Conservation (phyloP, 805 yeast species). For the Nakazawaea ishiwadae region DNA sequence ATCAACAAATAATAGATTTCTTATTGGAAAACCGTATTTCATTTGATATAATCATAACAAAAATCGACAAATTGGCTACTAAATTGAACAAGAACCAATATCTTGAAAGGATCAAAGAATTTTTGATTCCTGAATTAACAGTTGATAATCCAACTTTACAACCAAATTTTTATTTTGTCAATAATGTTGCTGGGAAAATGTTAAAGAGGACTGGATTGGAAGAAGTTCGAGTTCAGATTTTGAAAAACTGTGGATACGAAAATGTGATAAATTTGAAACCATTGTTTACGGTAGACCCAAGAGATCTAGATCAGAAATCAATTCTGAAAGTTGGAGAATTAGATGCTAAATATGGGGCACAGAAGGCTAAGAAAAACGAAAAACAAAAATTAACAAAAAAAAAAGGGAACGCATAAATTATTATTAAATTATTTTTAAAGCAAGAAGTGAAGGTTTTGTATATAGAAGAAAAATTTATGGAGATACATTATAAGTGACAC, state of each 20-base stretch:
- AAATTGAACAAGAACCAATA: constrained; percentile 22
- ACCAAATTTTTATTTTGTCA: constrained; percentile 44
- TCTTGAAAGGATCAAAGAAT: constrained; percentile 32
- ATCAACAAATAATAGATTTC: constrained; percentile 44
- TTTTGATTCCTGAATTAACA: constrained; percentile 32
- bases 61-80: constrained; percentile 53
- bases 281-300: neutral
- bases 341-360: neutral
- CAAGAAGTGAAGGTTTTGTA: too few relatives aligned
- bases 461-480: neutral
- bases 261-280: constrained; percentile 7
- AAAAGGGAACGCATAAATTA: neutral
- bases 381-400: neutral
- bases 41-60: constrained; percentile 74
- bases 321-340: constrained; percentile 8
- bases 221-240: constrained; percentile 44
- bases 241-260: constrained; percentile 47
- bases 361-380: neutral
- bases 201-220: constrained; percentile 47
- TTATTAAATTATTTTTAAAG: neutral
- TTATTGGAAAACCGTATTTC: constrained; percentile 54
- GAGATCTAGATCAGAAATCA: neutral
- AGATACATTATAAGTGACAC: constrained; percentile 23
- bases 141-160: constrained; percentile 33
- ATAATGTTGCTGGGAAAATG: constrained; percentile 34